Conservation (phyloP, 805 yeast genomes). For the Candida ulmi region DNA sequence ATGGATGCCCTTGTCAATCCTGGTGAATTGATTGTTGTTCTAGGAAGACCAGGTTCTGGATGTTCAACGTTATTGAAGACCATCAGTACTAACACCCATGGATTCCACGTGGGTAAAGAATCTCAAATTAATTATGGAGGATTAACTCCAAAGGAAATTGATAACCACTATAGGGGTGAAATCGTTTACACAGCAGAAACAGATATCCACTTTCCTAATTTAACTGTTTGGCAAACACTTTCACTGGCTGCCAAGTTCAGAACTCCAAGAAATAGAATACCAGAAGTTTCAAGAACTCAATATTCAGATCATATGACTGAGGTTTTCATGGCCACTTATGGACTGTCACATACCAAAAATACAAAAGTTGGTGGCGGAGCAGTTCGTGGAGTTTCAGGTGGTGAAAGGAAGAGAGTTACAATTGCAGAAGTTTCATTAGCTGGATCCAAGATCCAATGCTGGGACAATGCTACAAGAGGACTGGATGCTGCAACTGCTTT, state of each 20-base stretch:
- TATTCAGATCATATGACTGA: conserved; percentile 50
- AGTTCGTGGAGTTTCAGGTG: conserved; percentile 65
- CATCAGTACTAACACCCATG: conserved; percentile 52
- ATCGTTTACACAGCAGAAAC: conserved; percentile 66
- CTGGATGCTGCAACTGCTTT: conserved; percentile 55
- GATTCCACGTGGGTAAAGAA: conserved; percentile 43
- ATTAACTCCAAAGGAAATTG: conserved; percentile 44
- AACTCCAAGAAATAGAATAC: conserved; percentile 57
- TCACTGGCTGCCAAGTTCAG: conserved; percentile 55
- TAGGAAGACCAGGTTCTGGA: conserved; percentile 79
- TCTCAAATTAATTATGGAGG: conserved; percentile 51
- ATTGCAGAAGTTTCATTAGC: conserved; percentile 50
- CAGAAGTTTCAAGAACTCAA: conserved; percentile 52
- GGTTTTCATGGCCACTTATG: conserved; percentile 44
- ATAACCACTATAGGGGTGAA: conserved; percentile 55
- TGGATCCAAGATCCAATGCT: conserved; percentile 42
- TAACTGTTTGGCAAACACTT: conserved; percentile 62
- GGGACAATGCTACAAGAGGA: conserved; percentile 58
- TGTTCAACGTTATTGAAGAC: conserved; percentile 64
- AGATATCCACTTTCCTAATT: conserved; percentile 63
- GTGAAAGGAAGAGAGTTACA: conserved; percentile 66
- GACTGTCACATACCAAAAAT: conserved; percentile 44
- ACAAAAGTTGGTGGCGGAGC: conserved; percentile 61
- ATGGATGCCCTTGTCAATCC: conserved; percentile 61
- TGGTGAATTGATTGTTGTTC: conserved; percentile 62